A percentile compares a stretch with the other conserved stretches of the same genome.
These are phyloP conservation scores for Nitzschia putrida DNA, from an alignment of 108 stramenopile genomes.

Conservation along the genomic window DNA sequence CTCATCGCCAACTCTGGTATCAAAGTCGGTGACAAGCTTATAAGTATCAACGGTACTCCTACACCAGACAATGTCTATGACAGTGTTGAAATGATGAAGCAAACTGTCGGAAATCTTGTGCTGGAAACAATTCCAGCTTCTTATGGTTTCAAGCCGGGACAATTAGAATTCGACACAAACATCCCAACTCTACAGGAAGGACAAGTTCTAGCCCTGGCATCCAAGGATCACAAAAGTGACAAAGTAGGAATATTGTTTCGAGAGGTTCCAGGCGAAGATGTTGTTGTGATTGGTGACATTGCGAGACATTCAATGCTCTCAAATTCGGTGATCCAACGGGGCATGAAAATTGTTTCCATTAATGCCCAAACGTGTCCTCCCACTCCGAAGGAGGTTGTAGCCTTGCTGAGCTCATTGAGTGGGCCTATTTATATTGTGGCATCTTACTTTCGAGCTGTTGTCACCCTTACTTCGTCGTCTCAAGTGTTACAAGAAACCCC, in stretches of 20 bases:
- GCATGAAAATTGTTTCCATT: conserved; percentile 16
- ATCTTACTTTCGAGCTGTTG: background rate
- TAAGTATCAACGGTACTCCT: no score
- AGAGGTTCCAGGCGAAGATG: background rate
- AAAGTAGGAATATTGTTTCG: background rate
- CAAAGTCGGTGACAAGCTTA: no score
- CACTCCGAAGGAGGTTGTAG: background rate
- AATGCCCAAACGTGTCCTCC: conserved; percentile 12
- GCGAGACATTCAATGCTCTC: background rate
- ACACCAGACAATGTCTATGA: no score
- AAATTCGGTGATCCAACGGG: background rate
- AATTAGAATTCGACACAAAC: no score
- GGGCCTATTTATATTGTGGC: conserved; percentile 11
- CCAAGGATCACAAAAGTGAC: background rate
- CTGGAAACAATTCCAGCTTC: no score
- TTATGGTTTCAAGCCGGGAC: background rate
- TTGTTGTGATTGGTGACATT: background rate
- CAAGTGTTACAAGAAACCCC: no score
- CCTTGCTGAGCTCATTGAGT: background rate
- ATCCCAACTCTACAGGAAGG: background rate
- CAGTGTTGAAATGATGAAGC: no score
- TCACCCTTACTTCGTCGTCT: no score
- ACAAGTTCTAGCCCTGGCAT: background rate
- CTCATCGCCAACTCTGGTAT: no score
- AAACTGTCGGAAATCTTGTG: no score